phyloP scores from a whole-genome alignment of 192 early-diverging fungal genomes.

The Entophlyctis helioformis region DNA sequence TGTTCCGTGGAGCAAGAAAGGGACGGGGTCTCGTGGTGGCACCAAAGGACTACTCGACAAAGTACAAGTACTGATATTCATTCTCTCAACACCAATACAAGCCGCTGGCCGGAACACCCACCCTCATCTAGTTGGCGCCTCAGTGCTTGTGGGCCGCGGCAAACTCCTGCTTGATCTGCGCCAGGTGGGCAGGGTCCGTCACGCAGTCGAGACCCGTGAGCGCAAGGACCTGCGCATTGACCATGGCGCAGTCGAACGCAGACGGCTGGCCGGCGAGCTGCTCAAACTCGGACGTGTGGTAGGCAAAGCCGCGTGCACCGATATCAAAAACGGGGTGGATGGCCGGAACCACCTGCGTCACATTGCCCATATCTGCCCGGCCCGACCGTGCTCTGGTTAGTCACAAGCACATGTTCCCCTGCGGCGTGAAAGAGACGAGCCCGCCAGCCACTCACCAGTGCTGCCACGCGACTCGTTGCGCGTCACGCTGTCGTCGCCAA shows the following conservation, averaged over 20 bases:
- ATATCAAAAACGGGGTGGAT: constrained; percentile 33
- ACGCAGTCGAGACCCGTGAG: constrained; percentile 24
- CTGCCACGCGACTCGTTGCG: neutral
- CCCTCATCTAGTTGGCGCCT: too few species aligned
- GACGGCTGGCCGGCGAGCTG: constrained; percentile 35
- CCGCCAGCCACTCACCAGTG: too few species aligned
- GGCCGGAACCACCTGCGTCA: constrained; percentile 46
- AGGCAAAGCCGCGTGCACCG: constrained; percentile 42
- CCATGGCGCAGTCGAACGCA: constrained; percentile 46
- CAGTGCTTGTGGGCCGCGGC: too few species aligned
- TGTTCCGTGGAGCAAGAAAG: constrained; percentile 90
- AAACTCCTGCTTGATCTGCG: constrained; percentile 5
- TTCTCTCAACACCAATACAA: too few species aligned
- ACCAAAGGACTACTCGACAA: constrained; percentile 91
- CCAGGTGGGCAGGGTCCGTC: neutral
- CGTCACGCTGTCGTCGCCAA: constrained; percentile 9
- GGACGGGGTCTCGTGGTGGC: constrained; percentile 95
- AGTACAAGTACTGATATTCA: constrained; percentile 91
- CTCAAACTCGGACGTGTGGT: constrained; percentile 56
- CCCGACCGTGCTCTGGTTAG: too few species aligned
- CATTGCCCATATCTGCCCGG: constrained; percentile 64
- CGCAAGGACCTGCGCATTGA: constrained; percentile 40
- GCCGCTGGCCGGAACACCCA: too few species aligned
- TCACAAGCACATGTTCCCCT: too few species aligned
- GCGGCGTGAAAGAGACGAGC: too few species aligned